Percentiles rank a stretch among this genome's conserved stretches.
These are phyloP conservation scores for Fusarium sp. DNA, from an alignment of 2,329 filamentous ascomycete genomes.

Conservation along the genomic window DNA sequence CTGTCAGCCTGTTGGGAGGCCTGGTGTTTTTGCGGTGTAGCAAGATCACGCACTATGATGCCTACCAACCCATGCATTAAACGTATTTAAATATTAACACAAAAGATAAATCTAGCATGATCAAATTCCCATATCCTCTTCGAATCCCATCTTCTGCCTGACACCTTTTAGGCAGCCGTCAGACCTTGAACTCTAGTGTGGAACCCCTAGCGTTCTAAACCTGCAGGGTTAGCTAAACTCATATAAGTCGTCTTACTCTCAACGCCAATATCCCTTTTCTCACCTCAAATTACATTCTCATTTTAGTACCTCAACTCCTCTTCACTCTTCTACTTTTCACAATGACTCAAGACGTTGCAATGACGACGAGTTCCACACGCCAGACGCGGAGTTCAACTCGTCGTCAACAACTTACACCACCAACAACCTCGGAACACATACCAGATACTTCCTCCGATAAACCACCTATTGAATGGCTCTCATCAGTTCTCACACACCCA, in stretches of 20 bases:
- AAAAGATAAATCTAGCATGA: not conserved
- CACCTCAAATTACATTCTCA: not conserved
- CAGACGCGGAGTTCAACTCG: slow-evolving; percentile 33
- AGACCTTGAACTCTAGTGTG: not conserved
- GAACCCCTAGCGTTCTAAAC: not conserved
- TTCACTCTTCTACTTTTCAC: not conserved
- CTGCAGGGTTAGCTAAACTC: slow-evolving; percentile 3
- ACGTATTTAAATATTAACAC: not conserved
- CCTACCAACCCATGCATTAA: not conserved
- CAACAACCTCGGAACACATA: not conserved
- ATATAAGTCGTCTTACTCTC: slow-evolving; percentile 10
- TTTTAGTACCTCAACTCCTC: not conserved
- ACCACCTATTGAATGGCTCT: slow-evolving; percentile 3
- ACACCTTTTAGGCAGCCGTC: slow-evolving; percentile 25
- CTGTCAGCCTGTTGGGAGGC: not conserved
- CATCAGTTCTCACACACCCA: not conserved
- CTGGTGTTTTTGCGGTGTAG: not conserved
- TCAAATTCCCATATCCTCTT: not conserved
- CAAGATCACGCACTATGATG: not conserved
- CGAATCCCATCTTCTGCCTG: slow-evolving; percentile 19
- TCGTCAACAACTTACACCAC: not conserved
- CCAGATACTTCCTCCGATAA: not conserved
- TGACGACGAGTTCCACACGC: not conserved
- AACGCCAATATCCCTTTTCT: not conserved
- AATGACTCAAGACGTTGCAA: slow-evolving; percentile 16